These are phyloP conservation scores for Botrytis paeoniae DNA, from an alignment of 2,329 filamentous ascomycete genomes.

Conservation along the genomic window DNA sequence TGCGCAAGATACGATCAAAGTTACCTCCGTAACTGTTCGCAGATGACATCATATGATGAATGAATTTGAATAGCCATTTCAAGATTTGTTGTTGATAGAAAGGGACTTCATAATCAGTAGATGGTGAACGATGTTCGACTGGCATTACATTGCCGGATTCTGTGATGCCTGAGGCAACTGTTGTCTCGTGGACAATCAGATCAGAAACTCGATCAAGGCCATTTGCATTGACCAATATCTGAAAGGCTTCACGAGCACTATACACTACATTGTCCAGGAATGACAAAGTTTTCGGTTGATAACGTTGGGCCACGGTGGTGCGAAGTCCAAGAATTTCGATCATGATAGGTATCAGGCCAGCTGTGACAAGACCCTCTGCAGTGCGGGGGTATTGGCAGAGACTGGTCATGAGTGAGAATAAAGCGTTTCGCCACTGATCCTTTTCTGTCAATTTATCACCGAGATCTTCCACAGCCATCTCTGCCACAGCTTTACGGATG, in stretches of 20 bases:
- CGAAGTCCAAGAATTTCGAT: conserved; percentile 84
- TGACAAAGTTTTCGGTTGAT: conserved; percentile 77
- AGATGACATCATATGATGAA: conserved; percentile 91
- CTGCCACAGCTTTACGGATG: conserved; percentile 82
- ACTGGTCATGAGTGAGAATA: conserved; percentile 84
- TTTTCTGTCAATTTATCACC: conserved; percentile 61
- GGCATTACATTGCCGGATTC: conserved; percentile 69
- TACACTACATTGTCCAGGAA: conserved; percentile 90
- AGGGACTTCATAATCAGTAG: conserved; percentile 89
- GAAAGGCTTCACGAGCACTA: conserved; percentile 79
- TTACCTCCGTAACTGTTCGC: conserved; percentile 68
- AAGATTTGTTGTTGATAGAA: conserved; percentile 92
- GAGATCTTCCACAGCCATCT: conserved; percentile 64
- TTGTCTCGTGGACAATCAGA: conserved; percentile 76
- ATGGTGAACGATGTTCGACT: conserved; percentile 68
- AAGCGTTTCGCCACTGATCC: conserved; percentile 85
- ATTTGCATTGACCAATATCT: conserved; percentile 74
- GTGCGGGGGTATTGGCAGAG: conserved; percentile 73
- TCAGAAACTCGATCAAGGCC: conserved; percentile 90
- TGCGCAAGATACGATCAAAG: conserved; percentile 85
- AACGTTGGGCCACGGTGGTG: conserved; percentile 76
- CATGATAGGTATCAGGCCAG: conserved; percentile 84
- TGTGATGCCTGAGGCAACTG: conserved; percentile 64
- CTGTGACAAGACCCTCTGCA: conserved; percentile 79
- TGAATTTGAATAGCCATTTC: conserved; percentile 92